A percentile compares a stretch with the other conserved stretches of the same genome.
phyloP scores from a whole-genome alignment of 192 early-diverging fungal species.

The Coemansia brasiliensis region DNA sequence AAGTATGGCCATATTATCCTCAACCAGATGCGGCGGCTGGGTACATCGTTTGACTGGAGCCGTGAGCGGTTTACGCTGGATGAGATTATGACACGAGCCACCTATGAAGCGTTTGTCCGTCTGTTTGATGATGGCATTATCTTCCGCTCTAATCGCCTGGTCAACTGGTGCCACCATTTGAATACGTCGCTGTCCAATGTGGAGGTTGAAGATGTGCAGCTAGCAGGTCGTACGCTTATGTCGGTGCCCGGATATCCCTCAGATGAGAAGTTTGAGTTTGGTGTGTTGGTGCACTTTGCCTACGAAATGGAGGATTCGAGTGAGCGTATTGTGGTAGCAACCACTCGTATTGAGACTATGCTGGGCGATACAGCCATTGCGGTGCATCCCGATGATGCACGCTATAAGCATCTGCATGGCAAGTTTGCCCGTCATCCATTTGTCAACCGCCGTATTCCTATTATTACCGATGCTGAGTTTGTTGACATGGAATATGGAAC shows the following conservation, averaged over 20 bases:
- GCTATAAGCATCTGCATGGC: slow-evolving; percentile 94
- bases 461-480: slow-evolving; percentile 80
- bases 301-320: slow-evolving; percentile 85
- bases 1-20: slow-evolving; percentile 81
- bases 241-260: slow-evolving; percentile 88
- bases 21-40: slow-evolving; percentile 85
- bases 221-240: slow-evolving; percentile 82
- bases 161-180: slow-evolving; percentile 97
- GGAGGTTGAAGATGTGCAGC: slow-evolving; percentile 91
- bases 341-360: slow-evolving; percentile 99
- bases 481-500: slow-evolving; percentile 95
- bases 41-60: slow-evolving; percentile 91
- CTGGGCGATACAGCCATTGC: slow-evolving; percentile 97
- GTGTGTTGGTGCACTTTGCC: slow-evolving; percentile 92
- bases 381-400: slow-evolving; percentile 87
- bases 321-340: slow-evolving; percentile 93
- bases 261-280: slow-evolving; percentile 97
- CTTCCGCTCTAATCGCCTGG: slow-evolving; percentile 93
- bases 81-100: slow-evolving; percentile 76
- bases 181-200: slow-evolving; percentile 96
- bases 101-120: slow-evolving; percentile 90
- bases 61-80: slow-evolving; percentile 93
- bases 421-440: slow-evolving; percentile 95
- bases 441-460: slow-evolving; percentile 84
- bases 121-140: slow-evolving; percentile 94